phyloP scores from a whole-genome alignment of 129 eudicot species.

The Glebionis coronaria region DNA sequence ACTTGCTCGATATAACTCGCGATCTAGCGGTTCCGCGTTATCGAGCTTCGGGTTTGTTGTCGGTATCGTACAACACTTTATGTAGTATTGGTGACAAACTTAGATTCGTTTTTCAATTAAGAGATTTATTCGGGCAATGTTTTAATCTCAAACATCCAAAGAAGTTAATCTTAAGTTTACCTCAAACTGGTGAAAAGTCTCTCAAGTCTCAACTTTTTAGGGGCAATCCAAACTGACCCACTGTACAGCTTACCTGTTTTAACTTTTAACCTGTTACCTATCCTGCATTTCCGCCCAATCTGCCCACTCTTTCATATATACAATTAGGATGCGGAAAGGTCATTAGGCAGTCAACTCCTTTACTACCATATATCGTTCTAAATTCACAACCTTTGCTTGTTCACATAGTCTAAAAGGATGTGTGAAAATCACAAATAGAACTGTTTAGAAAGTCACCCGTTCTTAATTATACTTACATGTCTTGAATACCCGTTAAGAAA shows the following conservation, averaged over 20 bases:
- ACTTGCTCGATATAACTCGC: no score
- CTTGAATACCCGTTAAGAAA: conserved; percentile 1
- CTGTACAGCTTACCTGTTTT: no score
- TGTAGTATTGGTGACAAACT: conserved; percentile 10
- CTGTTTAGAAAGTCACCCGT: background rate
- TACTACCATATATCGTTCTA: no score
- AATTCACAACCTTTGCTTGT: background rate
- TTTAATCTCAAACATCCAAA: no score
- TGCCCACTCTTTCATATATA: no score
- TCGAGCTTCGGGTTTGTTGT: no score
- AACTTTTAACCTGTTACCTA: no score
- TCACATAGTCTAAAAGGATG: background rate
- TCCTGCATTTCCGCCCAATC: no score
- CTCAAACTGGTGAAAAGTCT: background rate
- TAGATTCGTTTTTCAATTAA: background rate
- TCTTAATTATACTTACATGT: background rate
- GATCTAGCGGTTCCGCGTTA: no score
- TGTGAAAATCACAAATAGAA: background rate
- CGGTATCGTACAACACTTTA: no score
- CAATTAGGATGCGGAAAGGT: background rate
- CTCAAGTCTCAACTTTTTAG: background rate
- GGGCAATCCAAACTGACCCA: no score
- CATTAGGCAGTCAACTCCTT: background rate
- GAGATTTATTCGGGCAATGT: background rate
- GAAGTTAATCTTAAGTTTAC: conserved; percentile 2